Percentiles rank a stretch among this genome's conserved stretches.
phyloP scores from a whole-genome alignment of 768 basidiomycete species.

The Podaxis sp. region DNA sequence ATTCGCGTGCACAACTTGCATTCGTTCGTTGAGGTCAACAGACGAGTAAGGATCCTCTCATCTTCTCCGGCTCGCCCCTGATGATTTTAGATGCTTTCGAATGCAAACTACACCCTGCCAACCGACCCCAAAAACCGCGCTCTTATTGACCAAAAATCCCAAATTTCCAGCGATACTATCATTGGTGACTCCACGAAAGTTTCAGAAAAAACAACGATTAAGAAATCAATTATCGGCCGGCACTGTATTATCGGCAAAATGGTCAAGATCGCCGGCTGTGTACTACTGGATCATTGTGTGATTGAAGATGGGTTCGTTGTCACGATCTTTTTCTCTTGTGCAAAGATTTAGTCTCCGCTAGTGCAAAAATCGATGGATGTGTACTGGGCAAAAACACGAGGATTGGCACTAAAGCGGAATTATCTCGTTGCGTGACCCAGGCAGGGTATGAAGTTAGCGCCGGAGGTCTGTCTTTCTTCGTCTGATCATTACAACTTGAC shows the following conservation, averaged over 20 bases:
- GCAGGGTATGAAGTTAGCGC: conserved; percentile 70
- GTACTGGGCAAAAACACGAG: conserved; percentile 73
- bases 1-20: conserved; percentile 75
- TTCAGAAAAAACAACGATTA: conserved; percentile 75
- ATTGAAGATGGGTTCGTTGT: conserved; percentile 75
- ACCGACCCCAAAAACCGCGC: conserved; percentile 58
- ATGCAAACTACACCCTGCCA: conserved; percentile 48
- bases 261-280: conserved; percentile 78
- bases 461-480: conserved; percentile 40
- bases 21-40: conserved; percentile 75
- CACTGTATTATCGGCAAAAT: conserved; percentile 84
- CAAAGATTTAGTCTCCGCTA: conserved; percentile 21
- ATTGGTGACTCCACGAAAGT: conserved; percentile 82
- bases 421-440: conserved; percentile 67
- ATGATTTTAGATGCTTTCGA: conserved; percentile 44
- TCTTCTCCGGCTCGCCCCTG: neutral
- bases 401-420: conserved; percentile 65
- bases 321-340: neutral
- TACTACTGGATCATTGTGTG: conserved; percentile 86
- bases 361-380: conserved; percentile 73
- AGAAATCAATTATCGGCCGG: conserved; percentile 72
- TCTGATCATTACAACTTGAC: neutral
- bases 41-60: conserved; percentile 47
- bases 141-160: conserved; percentile 75
- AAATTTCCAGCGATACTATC: conserved; percentile 79